These are phyloP conservation scores for Cinnamomum chago DNA, from an alignment of 164 flowering plant species.

Conservation along the genomic window DNA sequence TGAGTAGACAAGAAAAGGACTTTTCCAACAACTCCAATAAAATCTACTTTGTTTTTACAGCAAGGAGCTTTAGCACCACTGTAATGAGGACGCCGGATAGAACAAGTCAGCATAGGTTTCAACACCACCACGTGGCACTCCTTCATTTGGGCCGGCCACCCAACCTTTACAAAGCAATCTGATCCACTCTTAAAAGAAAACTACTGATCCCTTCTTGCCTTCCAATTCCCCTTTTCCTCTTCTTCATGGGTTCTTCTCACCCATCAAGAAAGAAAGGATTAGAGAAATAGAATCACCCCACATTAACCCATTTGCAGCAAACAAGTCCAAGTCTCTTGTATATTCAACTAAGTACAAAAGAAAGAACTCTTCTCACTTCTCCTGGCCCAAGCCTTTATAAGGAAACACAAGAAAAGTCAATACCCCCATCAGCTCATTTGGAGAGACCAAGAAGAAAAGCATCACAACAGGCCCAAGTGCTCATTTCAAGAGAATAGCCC, in stretches of 20 bases:
- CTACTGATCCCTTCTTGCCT: conserved; percentile 4
- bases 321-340: no score
- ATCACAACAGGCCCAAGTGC: neutral
- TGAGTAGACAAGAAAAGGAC: neutral
- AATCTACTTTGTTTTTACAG: conserved; percentile 2
- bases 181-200: conserved; percentile 6
- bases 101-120: conserved; percentile 65
- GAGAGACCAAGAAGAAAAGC: neutral
- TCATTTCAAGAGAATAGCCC: neutral
- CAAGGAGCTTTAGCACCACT: neutral
- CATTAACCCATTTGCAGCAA: neutral
- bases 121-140: conserved; percentile 50
- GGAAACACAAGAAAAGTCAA: no score
- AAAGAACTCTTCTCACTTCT: no score
- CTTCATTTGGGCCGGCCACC: conserved; percentile 44
- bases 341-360: no score
- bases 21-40: neutral
- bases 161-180: conserved; percentile 1
- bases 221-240: conserved; percentile 2
- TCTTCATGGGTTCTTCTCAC: conserved; percentile 11
- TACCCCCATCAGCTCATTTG: neutral
- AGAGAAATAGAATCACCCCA: neutral
- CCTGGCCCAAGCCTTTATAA: no score
- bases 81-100: conserved; percentile 36
- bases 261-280: conserved; percentile 8